Base-by-base conservation (phyloP, 2,329 filamentous ascomycete genomes). In the Colletotrichum lupini region DNA sequence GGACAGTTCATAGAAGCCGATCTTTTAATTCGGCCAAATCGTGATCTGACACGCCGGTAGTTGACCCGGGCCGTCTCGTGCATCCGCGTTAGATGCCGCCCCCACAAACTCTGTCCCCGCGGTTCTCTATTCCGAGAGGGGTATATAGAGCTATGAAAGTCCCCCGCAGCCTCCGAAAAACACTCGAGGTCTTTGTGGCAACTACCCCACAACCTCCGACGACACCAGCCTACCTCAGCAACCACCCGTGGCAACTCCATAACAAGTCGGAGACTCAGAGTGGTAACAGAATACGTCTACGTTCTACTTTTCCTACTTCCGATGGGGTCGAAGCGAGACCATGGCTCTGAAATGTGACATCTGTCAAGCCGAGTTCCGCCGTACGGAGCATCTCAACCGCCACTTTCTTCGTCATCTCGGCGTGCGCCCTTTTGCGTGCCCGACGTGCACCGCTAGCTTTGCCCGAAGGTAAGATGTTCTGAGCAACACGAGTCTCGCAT, bases 321-420 rank as follows among this genome's bases (percentile, higher is more conserved):
- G 30, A 59, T 22, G 24, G 60, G 19, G n/a, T 7, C n/a, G 55
- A 35, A 35, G 30, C 14, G 8, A 67, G 32, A 55, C 16, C 3
- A 42, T 42, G 37, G 37, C 58, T 37, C 26, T 59, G 53, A 67
- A 60, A 49, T 67, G 64, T 19, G 52, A 67, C 42, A 55, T 67
- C 11, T 67, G 55, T 57, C 28, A 57, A n/a, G 55, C 64, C n/a
- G 64, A 67, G 55, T 67, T 67, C 24, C 64, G 64, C 46, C 64
- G 64, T n/a, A 28, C 64, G 16, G 64, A 67, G 19, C 64, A 67
- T n/a, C 64, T 67, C 35, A 67, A 58, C 5, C 53, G 64, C 30
- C 64, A 67, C 26, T 19, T 52, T 35, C 64, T 67, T 30, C 64
- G 64, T 16, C 55, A 67, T n/a, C 55, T 67, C 55, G 64, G 64